Evolutionary conservation across 225 moss, liverwort and hornwort genomes (phyloP).

Genomic region (Sphagnum tenellum): DNA sequence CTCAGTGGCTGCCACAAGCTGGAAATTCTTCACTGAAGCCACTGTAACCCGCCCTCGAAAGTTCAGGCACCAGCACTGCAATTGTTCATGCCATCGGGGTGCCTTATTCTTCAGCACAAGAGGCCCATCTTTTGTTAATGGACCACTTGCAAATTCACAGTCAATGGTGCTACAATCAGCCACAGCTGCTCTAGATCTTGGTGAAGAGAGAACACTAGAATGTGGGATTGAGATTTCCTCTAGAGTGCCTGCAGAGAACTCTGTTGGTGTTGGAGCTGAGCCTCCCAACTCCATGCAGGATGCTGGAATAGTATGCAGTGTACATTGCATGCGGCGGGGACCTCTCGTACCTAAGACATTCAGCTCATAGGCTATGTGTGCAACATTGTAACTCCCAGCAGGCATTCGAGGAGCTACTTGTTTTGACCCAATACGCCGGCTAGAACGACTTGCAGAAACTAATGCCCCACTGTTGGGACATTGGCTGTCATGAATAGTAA

Average conservation of each 20-base stretch:
- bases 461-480: constrained; percentile 70
- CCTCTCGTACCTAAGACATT: constrained; percentile 93
- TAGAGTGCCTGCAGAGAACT: constrained; percentile 73
- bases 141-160: constrained; percentile 46
- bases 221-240: constrained; percentile 53
- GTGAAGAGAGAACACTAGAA: constrained; percentile 64
- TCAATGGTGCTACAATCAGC: constrained; percentile 85
- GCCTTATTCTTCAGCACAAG: constrained; percentile 94
- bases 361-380: constrained; percentile 93
- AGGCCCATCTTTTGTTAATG: constrained; percentile 77
- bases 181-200: constrained; percentile 89
- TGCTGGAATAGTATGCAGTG: constrained; percentile 86
- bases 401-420: constrained; percentile 86
- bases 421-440: constrained; percentile 76
- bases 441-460: constrained; percentile 41
- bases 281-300: constrained; percentile 95
- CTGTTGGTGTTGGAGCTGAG: constrained; percentile 88
- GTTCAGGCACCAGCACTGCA: constrained; percentile 98
- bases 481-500: constrained; percentile 96
- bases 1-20: constrained; percentile 88
- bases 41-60: constrained; percentile 96
- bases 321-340: constrained; percentile 96
- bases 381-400: constrained; percentile 95
- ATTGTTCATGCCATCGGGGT: constrained; percentile 96
- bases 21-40: constrained; percentile 97